Conservation (phyloP, 305 asterid species). For the Ilex paraguariensis region DNA sequence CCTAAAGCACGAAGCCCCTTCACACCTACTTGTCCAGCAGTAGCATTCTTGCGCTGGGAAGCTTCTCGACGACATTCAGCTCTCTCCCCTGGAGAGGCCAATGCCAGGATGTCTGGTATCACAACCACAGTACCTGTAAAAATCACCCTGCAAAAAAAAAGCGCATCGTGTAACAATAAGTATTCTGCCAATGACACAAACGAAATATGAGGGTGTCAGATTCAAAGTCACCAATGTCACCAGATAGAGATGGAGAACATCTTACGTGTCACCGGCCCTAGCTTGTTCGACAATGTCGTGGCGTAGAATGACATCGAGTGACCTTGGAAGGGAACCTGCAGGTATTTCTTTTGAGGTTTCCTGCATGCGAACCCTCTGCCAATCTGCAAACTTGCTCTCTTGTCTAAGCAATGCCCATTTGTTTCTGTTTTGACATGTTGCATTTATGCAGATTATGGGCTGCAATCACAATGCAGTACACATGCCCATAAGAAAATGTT, state of each 20-base stretch:
- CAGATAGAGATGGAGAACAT: not conserved
- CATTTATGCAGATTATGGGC: slow-evolving; percentile 92
- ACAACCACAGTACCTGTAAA: slow-evolving; percentile 90
- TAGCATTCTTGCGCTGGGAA: slow-evolving; percentile 62
- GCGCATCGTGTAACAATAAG: not conserved
- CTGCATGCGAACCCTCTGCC: slow-evolving; percentile 99
- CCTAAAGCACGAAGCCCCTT: slow-evolving; percentile 95
- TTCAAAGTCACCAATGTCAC: not conserved
- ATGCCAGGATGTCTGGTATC: slow-evolving; percentile 81
- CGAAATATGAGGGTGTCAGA: not conserved
- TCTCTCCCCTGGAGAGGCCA: slow-evolving; percentile 95
- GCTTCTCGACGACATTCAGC: slow-evolving; percentile 81
- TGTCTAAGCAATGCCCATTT: slow-evolving; percentile 95
- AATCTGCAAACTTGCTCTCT: slow-evolving; percentile 95
- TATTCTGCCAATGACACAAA: too few relatives aligned
- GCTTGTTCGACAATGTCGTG: slow-evolving; percentile 95
- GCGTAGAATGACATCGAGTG: slow-evolving; percentile 92
- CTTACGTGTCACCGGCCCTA: slow-evolving; percentile 95
- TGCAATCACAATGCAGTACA: slow-evolving; percentile 23
- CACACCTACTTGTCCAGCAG: slow-evolving; percentile 73
- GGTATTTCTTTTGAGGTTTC: slow-evolving; percentile 95
- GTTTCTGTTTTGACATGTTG: slow-evolving; percentile 74
- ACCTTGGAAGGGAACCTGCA: slow-evolving; percentile 94
- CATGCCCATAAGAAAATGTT: not conserved
- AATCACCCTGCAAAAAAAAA: slow-evolving; percentile 54